Evolutionary conservation across 2,329 filamentous ascomycete species (phyloP), one percentile per base, ranked within the genome.

Genomic region (Tolypocladium paradoxum): DNA sequence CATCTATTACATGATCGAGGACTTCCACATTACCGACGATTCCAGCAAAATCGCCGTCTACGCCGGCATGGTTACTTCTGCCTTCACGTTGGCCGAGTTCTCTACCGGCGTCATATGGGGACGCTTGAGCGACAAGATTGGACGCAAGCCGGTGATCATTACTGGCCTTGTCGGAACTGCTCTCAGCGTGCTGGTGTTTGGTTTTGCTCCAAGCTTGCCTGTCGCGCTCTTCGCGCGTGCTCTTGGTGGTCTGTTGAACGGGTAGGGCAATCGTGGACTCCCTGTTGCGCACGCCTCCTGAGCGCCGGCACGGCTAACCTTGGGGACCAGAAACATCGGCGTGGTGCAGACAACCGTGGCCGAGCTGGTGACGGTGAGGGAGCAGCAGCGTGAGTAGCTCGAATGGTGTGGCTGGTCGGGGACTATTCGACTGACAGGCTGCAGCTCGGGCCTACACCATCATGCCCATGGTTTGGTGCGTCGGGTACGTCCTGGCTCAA

Each of bases 401-500:
- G 18, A 27, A 36, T 22, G 29, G n/a, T 4, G 6, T 16, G 20
- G 11, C 4, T 20, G 14, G 24, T n/a, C 14, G 16, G 36, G 14
- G 74, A 62, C 47, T 3, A 16, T 27, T 27, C 34, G 18, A 31
- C 52, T 48, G 9, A 53, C 45, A 9, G 18, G 49, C 52, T 51
- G 54, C 56, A 90, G 87, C 91, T 60, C 88, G 89, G 62, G 93
- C 92, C 49, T 99, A 95, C 72, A 90, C 92, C 14, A 91, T 97
- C 61, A 96, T 99, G 90, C 93, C 93, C 7, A 90, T 96, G 67
- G 89, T 97, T 29, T 99, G 93, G 93, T 96, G 91, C 66, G 79
- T 99, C 64, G 93, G 93, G 77, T 89, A 75, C 72, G 76, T 72
- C 6, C n/a, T 43, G 2, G 11, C 5, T 11, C 18, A 4, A 18